Percentiles rank a stretch among this genome's conserved stretches.
Conservation (phyloP, 176 grass and related monocot genomes). For the Hordeum marinum region DNA sequence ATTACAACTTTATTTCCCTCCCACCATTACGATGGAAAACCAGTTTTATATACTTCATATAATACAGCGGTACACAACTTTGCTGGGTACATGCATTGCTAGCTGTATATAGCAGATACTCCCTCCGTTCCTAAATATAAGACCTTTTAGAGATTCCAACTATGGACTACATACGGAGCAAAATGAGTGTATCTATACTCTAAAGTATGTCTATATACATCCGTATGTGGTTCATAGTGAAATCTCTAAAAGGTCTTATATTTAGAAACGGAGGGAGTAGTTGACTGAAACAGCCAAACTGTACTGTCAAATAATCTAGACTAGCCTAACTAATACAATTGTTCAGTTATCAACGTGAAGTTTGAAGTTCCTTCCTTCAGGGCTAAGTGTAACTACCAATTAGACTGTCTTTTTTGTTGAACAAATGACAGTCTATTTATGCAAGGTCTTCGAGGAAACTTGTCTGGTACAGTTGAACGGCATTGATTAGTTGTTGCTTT, state of each 20-base stretch:
- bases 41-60: too few species aligned
- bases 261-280: too few species aligned
- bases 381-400: neutral
- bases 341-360: neutral
- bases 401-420: neutral
- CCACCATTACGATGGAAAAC: neutral
- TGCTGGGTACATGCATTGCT: too few species aligned
- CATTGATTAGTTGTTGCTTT: neutral
- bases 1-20: neutral
- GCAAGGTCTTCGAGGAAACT: slow-evolving; percentile 9
- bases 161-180: too few species aligned
- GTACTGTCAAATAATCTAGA: neutral
- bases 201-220: too few species aligned
- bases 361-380: neutral
- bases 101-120: too few species aligned
- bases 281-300: neutral
- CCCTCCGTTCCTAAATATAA: too few species aligned
- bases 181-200: too few species aligned
- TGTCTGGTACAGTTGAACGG: slow-evolving; percentile 3
- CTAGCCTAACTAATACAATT: neutral
- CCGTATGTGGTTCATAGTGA: too few species aligned
- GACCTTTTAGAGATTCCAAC: too few species aligned
- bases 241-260: too few species aligned
- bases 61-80: too few species aligned
- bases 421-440: neutral